Evolutionary conservation across 2,329 filamentous ascomycete genomes (phyloP), one percentile per base, ranked within the genome.

Genomic region (Berkeleyomyces rouxiae): DNA sequence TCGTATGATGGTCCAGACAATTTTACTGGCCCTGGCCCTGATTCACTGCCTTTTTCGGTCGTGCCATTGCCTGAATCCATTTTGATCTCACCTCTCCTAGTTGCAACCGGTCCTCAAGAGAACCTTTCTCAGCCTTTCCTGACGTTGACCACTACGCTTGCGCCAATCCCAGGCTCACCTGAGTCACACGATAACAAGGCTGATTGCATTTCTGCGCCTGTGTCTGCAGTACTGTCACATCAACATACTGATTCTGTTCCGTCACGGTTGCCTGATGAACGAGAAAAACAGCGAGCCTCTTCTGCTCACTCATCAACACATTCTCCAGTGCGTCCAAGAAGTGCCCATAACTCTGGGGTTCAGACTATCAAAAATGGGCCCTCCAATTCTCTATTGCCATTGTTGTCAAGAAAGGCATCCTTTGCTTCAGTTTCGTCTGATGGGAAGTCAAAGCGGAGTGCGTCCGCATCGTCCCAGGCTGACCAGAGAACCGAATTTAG

Each of bases 131-230:
- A 59, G 42, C 6, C 33, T n/a, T 6, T 36, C 3, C n/a, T 53
- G 6, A 40, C 59, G 13, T 4, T 61, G 36, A 53, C 49, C 16
- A 59, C 58, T 6, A 23, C 58, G n/a, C 60, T 64, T 31, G 59
- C 46, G 7, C 53, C 63, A 3, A 64, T 64, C 42, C 63, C 63
- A 33, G 63, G 63, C 40, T 64, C 63, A 11, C 63, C 63, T 23
- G 60, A 62, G 36, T 64, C 63, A 23, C 63, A 40, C 3, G 39
- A 58, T 47, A 6, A 58, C 4, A 36, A 46, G 16, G 23, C 37
- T 31, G 37, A 11, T 57, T 39, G 37, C 7, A 59, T 33, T 57
- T 51, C 51, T 23, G 49, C 33, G 42, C 55, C 39, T 5, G 9
- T 53, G 16, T 58, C 46, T 37, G 53, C 43, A 36, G 58, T 46